phyloP scores from a whole-genome alignment of 1,139 yeast genomes.

The Kodamaea derodonti region DNA sequence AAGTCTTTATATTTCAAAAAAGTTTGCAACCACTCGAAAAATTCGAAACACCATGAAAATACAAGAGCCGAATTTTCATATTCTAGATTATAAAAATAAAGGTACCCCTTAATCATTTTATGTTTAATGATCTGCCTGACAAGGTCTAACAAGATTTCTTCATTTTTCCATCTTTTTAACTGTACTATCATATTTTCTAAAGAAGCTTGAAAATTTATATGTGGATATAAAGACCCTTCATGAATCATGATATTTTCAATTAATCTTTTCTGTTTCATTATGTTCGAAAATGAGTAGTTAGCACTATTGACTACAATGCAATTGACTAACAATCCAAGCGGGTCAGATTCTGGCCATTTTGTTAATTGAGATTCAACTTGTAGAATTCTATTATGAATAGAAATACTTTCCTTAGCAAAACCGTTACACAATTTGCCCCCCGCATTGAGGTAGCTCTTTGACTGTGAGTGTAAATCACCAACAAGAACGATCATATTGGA shows the following conservation, averaged over 20 bases:
- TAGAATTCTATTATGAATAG: not conserved
- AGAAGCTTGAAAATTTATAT: conserved; percentile 16
- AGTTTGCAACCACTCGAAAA: conserved; percentile 13
- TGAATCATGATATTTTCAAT: conserved; percentile 9
- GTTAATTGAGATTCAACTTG: not conserved
- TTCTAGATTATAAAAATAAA: conserved; percentile 10
- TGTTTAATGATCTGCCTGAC: conserved; percentile 16
- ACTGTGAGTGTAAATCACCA: conserved; percentile 19
- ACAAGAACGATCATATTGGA: not conserved
- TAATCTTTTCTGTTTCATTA: conserved; percentile 6
- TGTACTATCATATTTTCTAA: too few relatives aligned
- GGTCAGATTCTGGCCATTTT: conserved; percentile 1
- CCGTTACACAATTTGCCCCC: conserved; percentile 4
- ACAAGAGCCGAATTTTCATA: conserved; percentile 8
- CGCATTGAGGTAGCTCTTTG: conserved; percentile 13
- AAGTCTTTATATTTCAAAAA: conserved; percentile 3
- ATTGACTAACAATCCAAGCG: conserved; percentile 10
- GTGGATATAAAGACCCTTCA: conserved; percentile 13
- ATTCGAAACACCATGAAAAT: conserved; percentile 21
- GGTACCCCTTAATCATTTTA: conserved; percentile 15
- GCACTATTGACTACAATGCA: conserved; percentile 21
- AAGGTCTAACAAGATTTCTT: too few relatives aligned
- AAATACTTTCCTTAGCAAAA: conserved; percentile 6
- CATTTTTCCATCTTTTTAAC: too few relatives aligned
- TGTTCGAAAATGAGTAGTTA: conserved; percentile 15